Evolutionary conservation across 2,329 filamentous ascomycete species (phyloP).

Genomic region (Aspergillus terreus): DNA sequence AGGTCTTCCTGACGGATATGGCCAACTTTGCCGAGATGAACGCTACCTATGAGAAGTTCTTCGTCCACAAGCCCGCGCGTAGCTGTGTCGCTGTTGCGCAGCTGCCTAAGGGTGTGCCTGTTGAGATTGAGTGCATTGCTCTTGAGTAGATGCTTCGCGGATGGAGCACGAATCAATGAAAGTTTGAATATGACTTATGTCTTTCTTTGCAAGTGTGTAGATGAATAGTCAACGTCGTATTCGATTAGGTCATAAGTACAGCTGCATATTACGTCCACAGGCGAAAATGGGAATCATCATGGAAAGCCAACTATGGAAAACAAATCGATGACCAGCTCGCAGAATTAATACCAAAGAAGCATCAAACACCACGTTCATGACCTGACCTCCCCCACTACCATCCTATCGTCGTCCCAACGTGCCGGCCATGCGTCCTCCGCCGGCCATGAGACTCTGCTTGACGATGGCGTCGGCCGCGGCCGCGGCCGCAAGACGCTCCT

Average conservation of each 20-base stretch:
- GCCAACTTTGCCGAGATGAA: constrained; percentile 80
- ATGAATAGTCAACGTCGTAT: background rate
- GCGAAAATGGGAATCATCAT: constrained; percentile 11
- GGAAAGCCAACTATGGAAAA: constrained; percentile 1
- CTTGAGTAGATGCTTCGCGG: constrained; percentile 35
- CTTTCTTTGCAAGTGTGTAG: too few relatives aligned
- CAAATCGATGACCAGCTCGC: constrained; percentile 1
- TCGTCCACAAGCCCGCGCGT: constrained; percentile 60
- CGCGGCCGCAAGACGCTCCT: constrained; percentile 84
- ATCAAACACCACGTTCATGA: constrained; percentile 5
- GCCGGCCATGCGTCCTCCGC: constrained; percentile 52
- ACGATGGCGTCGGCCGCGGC: constrained; percentile 94
- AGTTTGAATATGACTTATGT: background rate
- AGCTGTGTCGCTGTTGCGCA: constrained; percentile 62
- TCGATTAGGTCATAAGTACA: background rate
- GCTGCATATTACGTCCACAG: background rate
- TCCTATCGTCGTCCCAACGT: constrained; percentile 32
- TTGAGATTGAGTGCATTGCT: constrained; percentile 65
- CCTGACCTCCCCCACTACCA: background rate
- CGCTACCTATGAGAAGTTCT: constrained; percentile 67
- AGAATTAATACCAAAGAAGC: constrained; percentile 4
- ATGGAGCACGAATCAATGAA: background rate
- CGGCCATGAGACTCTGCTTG: constrained; percentile 74
- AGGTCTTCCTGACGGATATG: constrained; percentile 90
- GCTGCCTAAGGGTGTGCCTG: constrained; percentile 60